Evolutionary conservation across 2,329 filamentous ascomycete species (phyloP), one percentile per base, ranked within the genome.

Genomic region (Blumeriella jaapii): DNA sequence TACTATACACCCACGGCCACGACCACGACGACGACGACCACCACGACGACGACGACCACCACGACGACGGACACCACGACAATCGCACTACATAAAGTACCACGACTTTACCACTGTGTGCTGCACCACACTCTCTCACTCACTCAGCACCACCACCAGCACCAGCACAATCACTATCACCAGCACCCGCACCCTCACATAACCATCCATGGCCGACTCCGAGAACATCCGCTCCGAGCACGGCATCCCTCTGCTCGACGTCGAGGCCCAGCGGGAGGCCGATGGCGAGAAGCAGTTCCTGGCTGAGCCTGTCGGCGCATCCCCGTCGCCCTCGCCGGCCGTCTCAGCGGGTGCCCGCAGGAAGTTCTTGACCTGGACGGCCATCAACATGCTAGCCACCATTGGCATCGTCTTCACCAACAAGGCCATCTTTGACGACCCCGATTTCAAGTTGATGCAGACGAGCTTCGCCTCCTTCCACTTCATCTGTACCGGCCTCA

Each of bases 401-500:
- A 51, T 51, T 30, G 48, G 48, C 27, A 51, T 51, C 26, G 48
- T 51, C 10, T 51, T 51, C 34, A 51, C 48, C 26, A 51, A 51
- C 36, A 51, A 51, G 31, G 48, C 48, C 10, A 51, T 51, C 32
- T 51, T 51, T 34, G 38, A 44, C 24, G 48, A 51, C 29, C 48
- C 48, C 12, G 35, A 39, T 26, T 51, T 51, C 36, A 51, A 47
- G 38, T n/a, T 50, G 31, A 51, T 50, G 45, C 48, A 51, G 29
- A 50, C 47, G 1, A 42, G 38, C 1, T 51, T 51, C 33, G 48
- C 47, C 3, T 40, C 31, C 17, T 51, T 51, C 27, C 48, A 51
- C 25, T 51, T 51, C 25, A 34, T 51, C 14, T 51, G 47, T 39
- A 51, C 47, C 1, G 48, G 48, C 17, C 34, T 51, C 24, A 51